A percentile compares a stretch with the other conserved stretches of the same genome.
These are phyloP conservation scores for Pholiota molesta DNA, from an alignment of 768 basidiomycete species.

Conservation along the genomic window DNA sequence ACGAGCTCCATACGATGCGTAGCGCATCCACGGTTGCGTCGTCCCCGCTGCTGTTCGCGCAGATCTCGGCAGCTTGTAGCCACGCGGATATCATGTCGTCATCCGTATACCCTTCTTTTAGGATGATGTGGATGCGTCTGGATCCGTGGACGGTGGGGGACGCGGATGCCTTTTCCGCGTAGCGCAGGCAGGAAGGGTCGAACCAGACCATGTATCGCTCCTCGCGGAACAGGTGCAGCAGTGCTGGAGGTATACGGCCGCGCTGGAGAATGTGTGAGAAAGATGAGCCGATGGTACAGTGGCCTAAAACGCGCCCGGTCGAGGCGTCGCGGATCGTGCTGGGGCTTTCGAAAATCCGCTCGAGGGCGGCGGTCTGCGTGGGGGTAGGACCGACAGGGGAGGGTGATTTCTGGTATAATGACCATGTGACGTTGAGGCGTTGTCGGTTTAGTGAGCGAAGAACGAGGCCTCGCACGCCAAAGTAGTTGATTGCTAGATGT, in stretches of 20 bases:
- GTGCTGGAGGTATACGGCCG: conserved; percentile 26
- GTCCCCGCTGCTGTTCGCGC: conserved; percentile 14
- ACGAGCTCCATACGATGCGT: background rate
- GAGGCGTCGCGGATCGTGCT: conserved; percentile 38
- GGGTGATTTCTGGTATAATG: conserved; percentile 33
- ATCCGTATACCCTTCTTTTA: conserved; percentile 52
- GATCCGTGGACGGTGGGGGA: conserved; percentile 14
- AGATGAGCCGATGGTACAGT: conserved; percentile 53
- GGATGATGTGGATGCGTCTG: conserved; percentile 43
- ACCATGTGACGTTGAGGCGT: conserved; percentile 58
- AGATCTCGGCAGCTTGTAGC: conserved; percentile 46
- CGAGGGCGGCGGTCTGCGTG: conserved; percentile 39
- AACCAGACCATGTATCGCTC: conserved; percentile 62
- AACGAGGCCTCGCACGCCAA: conserved; percentile 59
- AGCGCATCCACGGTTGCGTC: conserved; percentile 10
- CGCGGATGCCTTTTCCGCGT: background rate
- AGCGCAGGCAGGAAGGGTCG: conserved; percentile 30
- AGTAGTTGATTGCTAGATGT: conserved; percentile 62
- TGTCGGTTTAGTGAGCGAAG: conserved; percentile 64
- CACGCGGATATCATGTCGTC: conserved; percentile 61
- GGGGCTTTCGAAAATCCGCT: conserved; percentile 47
- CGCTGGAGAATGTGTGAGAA: conserved; percentile 38
- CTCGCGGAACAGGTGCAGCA: conserved; percentile 42
- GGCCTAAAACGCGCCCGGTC: conserved; percentile 40
- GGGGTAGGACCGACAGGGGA: conserved; percentile 33